Percentiles rank a stretch among this genome's conserved stretches.
Conservation (phyloP, 345 rosid genomes). For the Eucalyptus curtisii region DNA sequence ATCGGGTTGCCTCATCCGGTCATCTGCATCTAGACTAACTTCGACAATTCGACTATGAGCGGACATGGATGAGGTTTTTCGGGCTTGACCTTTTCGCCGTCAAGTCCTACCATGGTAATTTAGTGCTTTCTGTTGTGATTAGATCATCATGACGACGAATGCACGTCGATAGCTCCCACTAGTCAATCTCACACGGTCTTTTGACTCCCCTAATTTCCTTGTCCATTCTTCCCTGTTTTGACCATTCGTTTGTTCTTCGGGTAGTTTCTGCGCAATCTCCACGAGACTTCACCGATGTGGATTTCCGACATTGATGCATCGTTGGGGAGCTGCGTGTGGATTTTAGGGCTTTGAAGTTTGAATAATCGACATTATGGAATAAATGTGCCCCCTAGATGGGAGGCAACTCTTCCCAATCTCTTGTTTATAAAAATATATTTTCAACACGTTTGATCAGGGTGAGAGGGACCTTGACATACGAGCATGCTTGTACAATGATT, state of each 20-base stretch:
- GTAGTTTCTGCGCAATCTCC: not conserved
- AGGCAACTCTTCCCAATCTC: not conserved
- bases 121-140: not conserved
- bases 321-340: not conserved
- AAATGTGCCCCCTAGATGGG: not conserved
- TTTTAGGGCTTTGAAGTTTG: not conserved
- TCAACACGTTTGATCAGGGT: fast-evolving
- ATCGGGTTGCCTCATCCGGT: not conserved
- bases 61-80: not conserved
- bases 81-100: not conserved
- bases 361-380: not conserved
- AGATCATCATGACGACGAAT: not conserved
- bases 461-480: fast-evolving
- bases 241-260: not conserved
- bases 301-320: not conserved
- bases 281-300: not conserved
- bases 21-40: not conserved
- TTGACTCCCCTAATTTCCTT: not conserved
- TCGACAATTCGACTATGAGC: not conserved
- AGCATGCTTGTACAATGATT: not conserved
- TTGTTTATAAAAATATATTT: not conserved
- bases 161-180: not conserved
- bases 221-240: not conserved
- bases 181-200: no score
- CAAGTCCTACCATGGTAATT: not conserved